These are phyloP conservation scores for Lonicera japonica DNA, from an alignment of 129 eudicot genomes.

Conservation along the genomic window DNA sequence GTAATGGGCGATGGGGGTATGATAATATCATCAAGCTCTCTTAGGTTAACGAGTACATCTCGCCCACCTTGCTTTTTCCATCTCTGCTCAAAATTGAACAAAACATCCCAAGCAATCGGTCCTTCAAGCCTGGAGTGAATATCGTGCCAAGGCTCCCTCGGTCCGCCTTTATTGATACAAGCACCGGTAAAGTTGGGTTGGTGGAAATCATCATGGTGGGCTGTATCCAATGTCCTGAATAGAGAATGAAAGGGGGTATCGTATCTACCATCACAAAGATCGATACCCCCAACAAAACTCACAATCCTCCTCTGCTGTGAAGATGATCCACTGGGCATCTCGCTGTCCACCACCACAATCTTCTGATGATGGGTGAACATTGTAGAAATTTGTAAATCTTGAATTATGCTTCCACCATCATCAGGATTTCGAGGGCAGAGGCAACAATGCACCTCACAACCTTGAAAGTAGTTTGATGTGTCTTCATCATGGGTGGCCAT, in stretches of 20 bases:
- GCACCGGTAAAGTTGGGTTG: constrained; percentile 67
- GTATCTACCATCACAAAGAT: constrained; percentile 76
- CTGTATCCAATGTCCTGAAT: constrained; percentile 68
- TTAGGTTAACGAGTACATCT: constrained; percentile 45
- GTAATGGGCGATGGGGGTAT: constrained; percentile 69
- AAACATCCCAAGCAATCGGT: constrained; percentile 72
- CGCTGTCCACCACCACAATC: constrained; percentile 59
- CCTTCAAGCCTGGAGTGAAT: constrained; percentile 71
- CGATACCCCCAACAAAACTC: constrained; percentile 82
- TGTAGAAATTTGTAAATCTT: constrained; percentile 63
- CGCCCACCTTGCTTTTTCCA: constrained; percentile 87
- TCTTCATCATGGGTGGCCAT: constrained; percentile 88
- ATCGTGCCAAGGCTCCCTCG: constrained; percentile 91
- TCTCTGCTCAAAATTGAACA: constrained; percentile 74
- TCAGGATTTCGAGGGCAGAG: constrained; percentile 80
- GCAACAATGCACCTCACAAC: constrained; percentile 48
- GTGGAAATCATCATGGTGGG: constrained; percentile 72
- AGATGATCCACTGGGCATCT: constrained; percentile 45
- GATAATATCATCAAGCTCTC: constrained; percentile 53
- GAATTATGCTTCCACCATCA: constrained; percentile 71
- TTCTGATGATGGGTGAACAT: constrained; percentile 91
- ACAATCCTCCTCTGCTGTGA: constrained; percentile 40
- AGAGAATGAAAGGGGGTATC: constrained; percentile 71
- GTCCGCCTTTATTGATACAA: constrained; percentile 60
- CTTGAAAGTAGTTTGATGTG: constrained; percentile 48